These are phyloP conservation scores for Nothomitra cinnamomea DNA, from an alignment of 2,329 filamentous ascomycete genomes.

Conservation along the genomic window DNA sequence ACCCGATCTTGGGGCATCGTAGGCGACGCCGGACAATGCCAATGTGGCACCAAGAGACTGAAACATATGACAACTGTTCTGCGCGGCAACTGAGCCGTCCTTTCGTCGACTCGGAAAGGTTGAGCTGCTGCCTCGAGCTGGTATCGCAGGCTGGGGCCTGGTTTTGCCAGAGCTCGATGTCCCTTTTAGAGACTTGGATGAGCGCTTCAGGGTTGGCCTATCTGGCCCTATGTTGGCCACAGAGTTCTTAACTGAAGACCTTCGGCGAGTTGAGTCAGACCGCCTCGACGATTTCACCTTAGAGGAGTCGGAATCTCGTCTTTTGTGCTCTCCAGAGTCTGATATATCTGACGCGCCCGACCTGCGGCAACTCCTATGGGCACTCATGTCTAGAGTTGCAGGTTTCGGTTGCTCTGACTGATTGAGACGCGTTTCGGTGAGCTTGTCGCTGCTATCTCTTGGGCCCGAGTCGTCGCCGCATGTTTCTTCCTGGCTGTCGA, in stretches of 20 bases:
- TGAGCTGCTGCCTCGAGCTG: background rate
- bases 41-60: slow-evolving; percentile 1
- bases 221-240: background rate
- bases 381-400: background rate
- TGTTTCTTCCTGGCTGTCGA: background rate
- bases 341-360: background rate
- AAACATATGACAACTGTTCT: slow-evolving; percentile 1
- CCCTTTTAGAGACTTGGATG: background rate
- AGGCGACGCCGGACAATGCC: background rate
- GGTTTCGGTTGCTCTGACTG: background rate
- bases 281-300: background rate
- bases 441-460: background rate
- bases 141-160: background rate
- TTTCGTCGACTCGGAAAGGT: background rate
- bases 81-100: background rate
- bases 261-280: background rate
- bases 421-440: background rate
- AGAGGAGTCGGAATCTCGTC: background rate
- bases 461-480: background rate
- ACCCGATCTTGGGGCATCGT: background rate
- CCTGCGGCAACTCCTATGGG: background rate
- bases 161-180: background rate
- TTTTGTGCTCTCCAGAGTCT: background rate
- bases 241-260: background rate
- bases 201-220: background rate